Base-by-base conservation (phyloP, 768 basidiomycete species). In the Clavulina sp. region DNA sequence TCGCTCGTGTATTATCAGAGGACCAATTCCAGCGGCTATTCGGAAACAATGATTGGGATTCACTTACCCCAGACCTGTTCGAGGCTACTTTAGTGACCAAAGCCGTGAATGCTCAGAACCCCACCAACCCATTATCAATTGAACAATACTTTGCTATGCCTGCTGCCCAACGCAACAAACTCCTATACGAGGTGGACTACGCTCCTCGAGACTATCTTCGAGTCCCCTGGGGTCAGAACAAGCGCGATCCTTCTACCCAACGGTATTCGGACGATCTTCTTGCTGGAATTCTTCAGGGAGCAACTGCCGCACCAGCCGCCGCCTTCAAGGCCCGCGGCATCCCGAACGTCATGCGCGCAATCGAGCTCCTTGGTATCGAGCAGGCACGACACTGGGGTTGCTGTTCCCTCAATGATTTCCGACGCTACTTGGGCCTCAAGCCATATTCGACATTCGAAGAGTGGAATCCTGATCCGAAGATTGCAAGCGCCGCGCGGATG, bases 401-500 rank as follows among this genome's bases (percentile, higher is more conserved):
- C 3, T 54, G 52, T 41, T 41, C 80, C 1, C 62, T 88, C 55
- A 88, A 88, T 56, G 85, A 88, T 54, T 88, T 89, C 65, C 70
- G 85, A 52, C 78, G 79, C 74, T 88, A 76, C 68, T 68, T 89
- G 46, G 85, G 84, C 7, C 60, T 89, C 43, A 85, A 83, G 63
- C 70, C 77, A 0, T 86, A 78, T 63, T 61, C 69, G 4, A 73
- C 57, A 44, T 89, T 89, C 71, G 61, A 73, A 56, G 84, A 88
- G 58, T 89, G 86, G 86, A 88, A 88, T 61, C 71, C 79, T 0
- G 60, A 84, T 55, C 70, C 73, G 2, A 75, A 77, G 50, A 76
- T 88, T 34, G 78, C 53, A n/a, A n/a, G n/a, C n/a, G n/a, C n/a
- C n/a, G n/a, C n/a, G n/a, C n/a, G n/a, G n/a, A n/a, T n/a, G n/a